A percentile compares a stretch with the other conserved stretches of the same genome.
Conservation (phyloP, 805 yeast species). For the Ogataea ramenticola region DNA sequence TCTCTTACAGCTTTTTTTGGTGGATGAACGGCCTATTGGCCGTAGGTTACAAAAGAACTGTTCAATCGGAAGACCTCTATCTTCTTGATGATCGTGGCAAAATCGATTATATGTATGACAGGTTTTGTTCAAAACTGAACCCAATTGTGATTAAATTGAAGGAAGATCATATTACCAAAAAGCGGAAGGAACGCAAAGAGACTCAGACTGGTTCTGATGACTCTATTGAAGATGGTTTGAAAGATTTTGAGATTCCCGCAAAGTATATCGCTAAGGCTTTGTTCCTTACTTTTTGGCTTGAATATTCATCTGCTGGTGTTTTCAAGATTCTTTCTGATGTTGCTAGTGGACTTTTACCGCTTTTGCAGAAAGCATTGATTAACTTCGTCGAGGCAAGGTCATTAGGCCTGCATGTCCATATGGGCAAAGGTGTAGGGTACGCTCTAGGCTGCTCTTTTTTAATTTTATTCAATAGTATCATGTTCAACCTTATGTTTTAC, state of each 20-base stretch:
- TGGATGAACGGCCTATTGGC: slow-evolving; percentile 61
- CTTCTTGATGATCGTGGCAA: slow-evolving; percentile 33
- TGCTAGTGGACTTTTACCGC: slow-evolving; percentile 47
- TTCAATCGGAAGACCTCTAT: slow-evolving; percentile 57
- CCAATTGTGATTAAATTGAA: slow-evolving; percentile 24
- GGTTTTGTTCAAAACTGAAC: slow-evolving; percentile 29
- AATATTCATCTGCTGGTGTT: slow-evolving; percentile 33
- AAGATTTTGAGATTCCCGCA: slow-evolving; percentile 19
- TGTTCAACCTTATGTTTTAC: slow-evolving; percentile 52
- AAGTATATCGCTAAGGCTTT: slow-evolving; percentile 28
- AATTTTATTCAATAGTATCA: slow-evolving; percentile 35
- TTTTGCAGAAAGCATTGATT: slow-evolving; percentile 52
- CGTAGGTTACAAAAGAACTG: slow-evolving; percentile 62
- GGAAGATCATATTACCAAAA: slow-evolving; percentile 17
- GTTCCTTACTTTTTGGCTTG: slow-evolving; percentile 40
- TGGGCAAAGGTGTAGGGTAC: slow-evolving; percentile 59
- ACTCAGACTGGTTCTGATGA: slow-evolving; percentile 12
- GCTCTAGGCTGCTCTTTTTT: slow-evolving; percentile 57
- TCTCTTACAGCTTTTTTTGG: slow-evolving; percentile 48
- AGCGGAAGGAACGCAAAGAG: slow-evolving; percentile 19
- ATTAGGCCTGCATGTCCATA: slow-evolving; percentile 30
- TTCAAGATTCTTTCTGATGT: slow-evolving; percentile 38
- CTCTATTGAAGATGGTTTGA: slow-evolving; percentile 11
- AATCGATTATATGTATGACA: slow-evolving; percentile 29
- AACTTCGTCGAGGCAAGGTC: slow-evolving; percentile 44